phyloP scores from a whole-genome alignment of 176 grass and related monocot species.

The Oryza nivara region DNA sequence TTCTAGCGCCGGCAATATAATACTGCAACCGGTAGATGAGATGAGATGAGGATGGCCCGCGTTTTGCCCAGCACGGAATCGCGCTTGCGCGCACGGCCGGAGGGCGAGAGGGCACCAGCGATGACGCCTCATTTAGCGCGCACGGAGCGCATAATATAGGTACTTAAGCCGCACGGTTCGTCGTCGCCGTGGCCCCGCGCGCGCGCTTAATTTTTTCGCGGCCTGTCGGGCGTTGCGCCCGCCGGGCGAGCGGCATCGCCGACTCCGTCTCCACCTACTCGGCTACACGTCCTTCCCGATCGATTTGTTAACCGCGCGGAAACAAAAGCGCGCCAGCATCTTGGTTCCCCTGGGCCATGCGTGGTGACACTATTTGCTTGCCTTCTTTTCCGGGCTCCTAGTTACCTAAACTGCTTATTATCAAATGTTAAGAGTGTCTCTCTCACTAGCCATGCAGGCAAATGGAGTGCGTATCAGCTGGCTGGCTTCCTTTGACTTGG shows the following conservation, averaged over 20 bases:
- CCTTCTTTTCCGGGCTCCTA: slow-evolving; percentile 36
- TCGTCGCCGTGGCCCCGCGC: background rate
- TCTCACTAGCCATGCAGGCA: background rate
- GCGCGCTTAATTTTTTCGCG: slow-evolving; percentile 24
- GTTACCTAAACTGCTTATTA: background rate
- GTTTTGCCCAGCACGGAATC: background rate
- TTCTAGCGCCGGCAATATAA: background rate
- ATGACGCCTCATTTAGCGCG: slow-evolving; percentile 33
- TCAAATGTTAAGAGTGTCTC: background rate
- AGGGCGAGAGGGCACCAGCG: background rate
- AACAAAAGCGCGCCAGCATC: background rate
- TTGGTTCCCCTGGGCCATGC: background rate
- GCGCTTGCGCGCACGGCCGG: background rate
- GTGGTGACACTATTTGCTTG: slow-evolving; percentile 27
- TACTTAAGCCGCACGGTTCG: background rate
- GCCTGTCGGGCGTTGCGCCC: slow-evolving; percentile 49
- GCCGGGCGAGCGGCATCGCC: slow-evolving; percentile 12
- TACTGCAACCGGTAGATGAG: background rate
- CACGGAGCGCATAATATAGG: background rate
- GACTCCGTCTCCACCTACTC: background rate
- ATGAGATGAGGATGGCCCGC: background rate
- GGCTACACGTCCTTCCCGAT: background rate
- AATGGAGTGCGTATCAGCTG: no score
- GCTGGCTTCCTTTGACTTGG: background rate
- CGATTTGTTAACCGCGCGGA: slow-evolving; percentile 4